Conservation (phyloP, 2,329 filamentous ascomycete species). For the Cladosporium sp. region DNA sequence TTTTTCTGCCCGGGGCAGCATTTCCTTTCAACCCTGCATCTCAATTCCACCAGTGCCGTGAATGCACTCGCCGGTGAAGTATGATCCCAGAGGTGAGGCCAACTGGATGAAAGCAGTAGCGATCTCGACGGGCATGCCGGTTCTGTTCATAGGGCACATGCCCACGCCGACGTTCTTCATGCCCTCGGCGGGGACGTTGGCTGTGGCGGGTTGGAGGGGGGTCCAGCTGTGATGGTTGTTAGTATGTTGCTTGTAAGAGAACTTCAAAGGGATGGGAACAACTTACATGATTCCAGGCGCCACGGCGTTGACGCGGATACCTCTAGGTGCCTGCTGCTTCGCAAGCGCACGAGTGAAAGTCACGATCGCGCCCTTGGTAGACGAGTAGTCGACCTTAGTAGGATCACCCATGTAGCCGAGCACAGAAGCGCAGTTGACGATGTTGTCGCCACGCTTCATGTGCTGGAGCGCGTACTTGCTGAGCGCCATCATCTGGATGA, state of each 20-base stretch:
- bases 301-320: conserved; percentile 58
- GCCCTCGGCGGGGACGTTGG: conserved; percentile 35
- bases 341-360: conserved; percentile 51
- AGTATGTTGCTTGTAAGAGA: background rate
- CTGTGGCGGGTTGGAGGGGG: conserved; percentile 41
- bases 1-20: background rate
- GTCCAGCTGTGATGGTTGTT: conserved; percentile 42
- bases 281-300: conserved; percentile 54
- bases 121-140: conserved; percentile 36
- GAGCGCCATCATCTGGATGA: conserved; percentile 59
- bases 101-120: conserved; percentile 33
- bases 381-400: conserved; percentile 45
- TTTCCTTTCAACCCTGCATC: conserved; percentile 27
- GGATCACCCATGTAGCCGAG: conserved; percentile 47
- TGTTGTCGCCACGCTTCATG: conserved; percentile 53
- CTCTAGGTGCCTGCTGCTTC: conserved; percentile 47
- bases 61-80: conserved; percentile 31
- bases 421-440: conserved; percentile 59
- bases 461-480: conserved; percentile 58
- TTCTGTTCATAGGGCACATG: conserved; percentile 29
- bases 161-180: conserved; percentile 31
- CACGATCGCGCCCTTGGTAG: conserved; percentile 43
- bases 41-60: conserved; percentile 31
- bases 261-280: background rate
- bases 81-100: conserved; percentile 27